These are phyloP conservation scores for Trichoderma gracile DNA, from an alignment of 2,329 filamentous ascomycete genomes.

Conservation along the genomic window DNA sequence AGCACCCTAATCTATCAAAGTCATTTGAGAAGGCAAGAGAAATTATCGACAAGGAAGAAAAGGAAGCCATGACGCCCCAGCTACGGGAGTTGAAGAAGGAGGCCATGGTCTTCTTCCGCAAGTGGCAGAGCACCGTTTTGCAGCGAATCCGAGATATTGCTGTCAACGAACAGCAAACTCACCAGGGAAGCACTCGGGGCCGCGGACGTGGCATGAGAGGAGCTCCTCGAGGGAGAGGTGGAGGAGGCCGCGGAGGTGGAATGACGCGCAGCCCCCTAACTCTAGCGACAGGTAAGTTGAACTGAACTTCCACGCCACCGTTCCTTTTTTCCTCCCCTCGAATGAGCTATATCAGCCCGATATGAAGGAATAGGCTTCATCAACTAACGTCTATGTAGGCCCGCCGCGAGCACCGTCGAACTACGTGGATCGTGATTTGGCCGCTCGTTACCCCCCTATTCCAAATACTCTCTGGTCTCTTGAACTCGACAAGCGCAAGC, in stretches of 20 bases:
- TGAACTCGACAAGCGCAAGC: constrained; percentile 59
- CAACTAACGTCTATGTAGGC: constrained; percentile 31
- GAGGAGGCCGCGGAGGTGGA: constrained; percentile 38
- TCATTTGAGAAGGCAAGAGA: constrained; percentile 34
- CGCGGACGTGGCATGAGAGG: constrained; percentile 40
- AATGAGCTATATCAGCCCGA: neutral
- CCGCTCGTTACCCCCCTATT: constrained; percentile 57
- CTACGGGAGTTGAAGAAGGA: constrained; percentile 69
- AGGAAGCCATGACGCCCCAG: constrained; percentile 43
- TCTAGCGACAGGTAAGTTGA: constrained; percentile 41
- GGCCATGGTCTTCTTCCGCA: constrained; percentile 69
- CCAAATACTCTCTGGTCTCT: constrained; percentile 62
- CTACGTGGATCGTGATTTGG: constrained; percentile 50
- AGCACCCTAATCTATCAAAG: constrained; percentile 26
- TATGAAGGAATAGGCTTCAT: neutral
- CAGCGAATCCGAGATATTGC: constrained; percentile 70
- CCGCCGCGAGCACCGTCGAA: constrained; percentile 45
- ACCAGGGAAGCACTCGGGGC: constrained; percentile 36
- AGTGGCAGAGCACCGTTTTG: constrained; percentile 74
- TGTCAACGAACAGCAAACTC: constrained; percentile 45
- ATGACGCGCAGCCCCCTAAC: constrained; percentile 34
- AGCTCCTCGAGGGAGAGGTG: constrained; percentile 33
- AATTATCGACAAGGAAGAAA: constrained; percentile 38
- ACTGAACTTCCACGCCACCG: too few relatives aligned
- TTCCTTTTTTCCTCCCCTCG: neutral